Percentiles rank a stretch among this genome's conserved stretches.
Conservation (phyloP, 2,329 filamentous ascomycete species). For the Trichothecium roseum region DNA sequence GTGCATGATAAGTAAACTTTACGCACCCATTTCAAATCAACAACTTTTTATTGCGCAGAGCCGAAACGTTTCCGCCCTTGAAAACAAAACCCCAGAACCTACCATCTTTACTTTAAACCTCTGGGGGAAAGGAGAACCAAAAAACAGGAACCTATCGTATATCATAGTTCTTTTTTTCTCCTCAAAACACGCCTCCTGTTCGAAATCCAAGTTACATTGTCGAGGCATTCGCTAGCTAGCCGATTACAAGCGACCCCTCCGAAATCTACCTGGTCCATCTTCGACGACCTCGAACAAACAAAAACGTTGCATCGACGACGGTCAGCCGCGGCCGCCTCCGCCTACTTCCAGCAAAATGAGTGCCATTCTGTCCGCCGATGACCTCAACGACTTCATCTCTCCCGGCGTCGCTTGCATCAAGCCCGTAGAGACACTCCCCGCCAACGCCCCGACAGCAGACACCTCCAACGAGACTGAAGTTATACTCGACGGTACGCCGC, state of each 20-base stretch:
- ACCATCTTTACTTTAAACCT: too few relatives aligned
- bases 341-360: slow-evolving; percentile 54
- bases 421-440: slow-evolving; percentile 82
- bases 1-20: neutral
- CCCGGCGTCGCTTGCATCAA: slow-evolving; percentile 98
- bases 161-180: too few relatives aligned
- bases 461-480: slow-evolving; percentile 62
- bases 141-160: too few relatives aligned
- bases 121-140: too few relatives aligned
- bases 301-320: too few relatives aligned
- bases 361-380: slow-evolving; percentile 91
- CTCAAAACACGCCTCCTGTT: too few relatives aligned
- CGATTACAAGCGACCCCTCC: too few relatives aligned
- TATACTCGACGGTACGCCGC: slow-evolving; percentile 67
- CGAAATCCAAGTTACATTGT: too few relatives aligned
- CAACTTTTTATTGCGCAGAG: slow-evolving; percentile 18
- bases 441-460: slow-evolving; percentile 22
- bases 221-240: too few relatives aligned
- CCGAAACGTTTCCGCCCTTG: neutral
- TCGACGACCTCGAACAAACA: too few relatives aligned
- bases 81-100: neutral
- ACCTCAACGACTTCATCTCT: slow-evolving; percentile 98
- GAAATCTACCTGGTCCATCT: too few relatives aligned
- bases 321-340: neutral
- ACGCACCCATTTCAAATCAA: slow-evolving; percentile 20